Conservation (phyloP, 768 basidiomycete species). For the Lactarius hatsudake region DNA sequence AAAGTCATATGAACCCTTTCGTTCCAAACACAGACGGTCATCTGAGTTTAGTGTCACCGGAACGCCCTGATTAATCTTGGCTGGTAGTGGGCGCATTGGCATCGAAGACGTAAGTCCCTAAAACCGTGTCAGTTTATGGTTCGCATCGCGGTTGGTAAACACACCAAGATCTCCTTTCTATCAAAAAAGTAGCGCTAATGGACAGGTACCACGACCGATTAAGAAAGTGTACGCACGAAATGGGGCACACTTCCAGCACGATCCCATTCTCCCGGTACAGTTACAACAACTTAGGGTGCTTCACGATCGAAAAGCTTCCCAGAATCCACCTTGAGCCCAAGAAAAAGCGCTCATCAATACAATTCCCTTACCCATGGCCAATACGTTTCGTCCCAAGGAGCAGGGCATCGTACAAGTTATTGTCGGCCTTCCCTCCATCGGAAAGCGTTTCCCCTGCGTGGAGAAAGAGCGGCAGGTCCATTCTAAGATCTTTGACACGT, state of each 20-base stretch:
- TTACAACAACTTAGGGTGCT: constrained; percentile 71
- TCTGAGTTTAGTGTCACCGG: constrained; percentile 71
- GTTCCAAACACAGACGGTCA: constrained; percentile 74
- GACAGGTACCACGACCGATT: constrained; percentile 7
- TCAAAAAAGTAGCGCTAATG: not conserved
- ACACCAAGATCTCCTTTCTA: constrained; percentile 73
- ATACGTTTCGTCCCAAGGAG: constrained; percentile 76
- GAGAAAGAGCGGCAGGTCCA: constrained; percentile 74
- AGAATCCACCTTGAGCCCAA: not conserved
- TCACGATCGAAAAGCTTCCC: constrained; percentile 65
- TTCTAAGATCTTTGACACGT: constrained; percentile 51
- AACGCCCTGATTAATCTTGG: constrained; percentile 69
- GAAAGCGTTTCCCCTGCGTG: constrained; percentile 81
- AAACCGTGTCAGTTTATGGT: constrained; percentile 1
- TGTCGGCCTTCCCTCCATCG: constrained; percentile 67
- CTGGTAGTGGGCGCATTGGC: constrained; percentile 74
- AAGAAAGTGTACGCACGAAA: constrained; percentile 55
- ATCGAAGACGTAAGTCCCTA: constrained; percentile 76
- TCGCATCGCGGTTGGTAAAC: not conserved
- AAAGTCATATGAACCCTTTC: constrained; percentile 75
- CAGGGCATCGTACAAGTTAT: constrained; percentile 77
- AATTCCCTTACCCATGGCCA: constrained; percentile 62
- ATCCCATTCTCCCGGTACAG: constrained; percentile 62
- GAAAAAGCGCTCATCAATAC: not conserved
- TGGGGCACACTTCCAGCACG: constrained; percentile 73